Base-by-base conservation (phyloP, 495 filamentous ascomycete genomes). In the Penicillium crystallinum region DNA sequence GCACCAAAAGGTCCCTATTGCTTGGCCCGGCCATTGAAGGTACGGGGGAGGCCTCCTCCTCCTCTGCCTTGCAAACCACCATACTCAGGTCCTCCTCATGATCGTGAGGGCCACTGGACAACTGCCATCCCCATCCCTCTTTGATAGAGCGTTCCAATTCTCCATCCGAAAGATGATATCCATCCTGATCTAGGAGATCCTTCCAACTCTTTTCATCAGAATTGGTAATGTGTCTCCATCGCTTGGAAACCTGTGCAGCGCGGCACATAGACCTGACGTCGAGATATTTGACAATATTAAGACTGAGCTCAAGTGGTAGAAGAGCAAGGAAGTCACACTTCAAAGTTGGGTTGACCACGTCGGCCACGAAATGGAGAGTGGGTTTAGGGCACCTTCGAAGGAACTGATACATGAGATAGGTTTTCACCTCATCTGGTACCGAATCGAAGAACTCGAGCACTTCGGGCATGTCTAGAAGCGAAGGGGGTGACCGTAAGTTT, bases 81-180 rank as follows among this genome's bases (percentile, higher is more conserved):
- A 70, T 43, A 57, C 85, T 87, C 15, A 97, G 72, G 67, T 98
- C 91, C 51, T 81, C 78, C 64, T 98, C 93, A 46, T 74, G 89
- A 40, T 85, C 87, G 55, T 90, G 81, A 7, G 76, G 65, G 6
- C 84, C 89, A 46, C 82, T 81, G 2, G 91, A 89, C 66, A 89
- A 85, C 64, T 97, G 93, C 89, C 92, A 99, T n/a, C 91, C 93
- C 93, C 93, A 99, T n/a, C 93, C 93, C 71, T 97, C 87, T 25
- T 76, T 80, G 46, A 97, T 87, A 12, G 93, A 91, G 53, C 84
- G 81, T 46, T 92, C 82, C 15, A 99, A 73, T 63, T 99, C 93
- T 11, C 89, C 89, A 2, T 86, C 80, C 14, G 89, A 86, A 14
- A 97, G 73, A 11, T 69, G 64, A 67, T 87, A 96, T 0, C 88